These are phyloP conservation scores for Rhizomucor miehei DNA, from an alignment of 371 early-diverging fungal genomes.

Conservation along the genomic window DNA sequence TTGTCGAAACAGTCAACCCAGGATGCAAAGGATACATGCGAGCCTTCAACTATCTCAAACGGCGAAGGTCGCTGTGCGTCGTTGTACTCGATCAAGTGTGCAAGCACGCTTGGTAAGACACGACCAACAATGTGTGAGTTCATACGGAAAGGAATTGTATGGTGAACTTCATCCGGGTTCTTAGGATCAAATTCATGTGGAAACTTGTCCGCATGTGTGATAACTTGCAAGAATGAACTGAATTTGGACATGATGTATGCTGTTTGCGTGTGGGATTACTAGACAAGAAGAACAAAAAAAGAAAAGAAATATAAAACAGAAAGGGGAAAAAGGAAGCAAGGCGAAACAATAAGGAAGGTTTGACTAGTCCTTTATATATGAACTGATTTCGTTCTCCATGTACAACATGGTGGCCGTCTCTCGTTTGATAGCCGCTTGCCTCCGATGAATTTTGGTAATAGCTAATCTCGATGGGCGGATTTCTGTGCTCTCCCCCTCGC, in stretches of 20 bases:
- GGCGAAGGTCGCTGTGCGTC: constrained; percentile 10
- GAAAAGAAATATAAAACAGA: constrained; percentile 2
- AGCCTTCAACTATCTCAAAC: constrained; percentile 27
- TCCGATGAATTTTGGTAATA: constrained; percentile 4
- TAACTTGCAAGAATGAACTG: constrained; percentile 24
- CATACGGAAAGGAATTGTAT: constrained; percentile 27
- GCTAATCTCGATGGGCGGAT: constrained; percentile 10
- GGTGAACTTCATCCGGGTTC: constrained; percentile 18
- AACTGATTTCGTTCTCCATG: constrained; percentile 1
- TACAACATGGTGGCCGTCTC: background rate
- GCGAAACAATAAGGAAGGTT: background rate
- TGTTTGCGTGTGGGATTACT: background rate
- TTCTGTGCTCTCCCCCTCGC: too few species aligned
- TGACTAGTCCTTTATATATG: background rate
- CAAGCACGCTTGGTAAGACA: constrained; percentile 29
- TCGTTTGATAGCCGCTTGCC: background rate
- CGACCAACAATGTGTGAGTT: constrained; percentile 31
- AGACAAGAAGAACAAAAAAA: too few species aligned
- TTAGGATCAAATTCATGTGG: constrained; percentile 28
- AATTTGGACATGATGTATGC: constrained; percentile 6
- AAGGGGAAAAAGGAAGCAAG: constrained; percentile 3
- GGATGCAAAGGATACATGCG: constrained; percentile 20
- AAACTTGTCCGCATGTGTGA: constrained; percentile 40
- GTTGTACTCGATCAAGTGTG: constrained; percentile 33
- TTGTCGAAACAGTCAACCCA: constrained; percentile 31